Evolutionary conservation across 371 early-diverging fungal genomes (phyloP).

Genomic region (Mucor sp.): DNA sequence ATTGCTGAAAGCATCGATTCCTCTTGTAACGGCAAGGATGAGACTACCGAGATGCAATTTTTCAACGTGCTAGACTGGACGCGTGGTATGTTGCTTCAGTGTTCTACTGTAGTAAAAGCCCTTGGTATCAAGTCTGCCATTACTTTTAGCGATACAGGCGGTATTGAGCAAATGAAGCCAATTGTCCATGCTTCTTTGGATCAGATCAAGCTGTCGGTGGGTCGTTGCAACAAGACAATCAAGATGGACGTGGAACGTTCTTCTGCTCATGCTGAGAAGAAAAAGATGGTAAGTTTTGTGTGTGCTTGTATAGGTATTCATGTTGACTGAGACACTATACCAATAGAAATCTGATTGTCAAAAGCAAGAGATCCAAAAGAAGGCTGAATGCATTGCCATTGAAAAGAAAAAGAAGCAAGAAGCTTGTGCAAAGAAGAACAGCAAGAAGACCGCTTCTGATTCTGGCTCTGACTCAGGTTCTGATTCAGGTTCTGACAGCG

Average conservation of each 20-base stretch:
- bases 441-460: slow-evolving; percentile 7
- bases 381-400: slow-evolving; percentile 3
- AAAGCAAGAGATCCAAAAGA: slow-evolving; percentile 20
- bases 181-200: slow-evolving; percentile 21
- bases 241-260: slow-evolving; percentile 24
- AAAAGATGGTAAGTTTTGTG: slow-evolving; percentile 18
- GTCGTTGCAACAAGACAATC: slow-evolving; percentile 24
- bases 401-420: slow-evolving; percentile 15
- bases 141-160: slow-evolving; percentile 24
- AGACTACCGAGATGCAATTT: slow-evolving; percentile 15
- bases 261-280: slow-evolving; percentile 19
- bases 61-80: slow-evolving; percentile 32
- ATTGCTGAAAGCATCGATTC: slow-evolving; percentile 21
- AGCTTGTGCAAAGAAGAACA: slow-evolving; percentile 2
- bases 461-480: slow-evolving; percentile 6
- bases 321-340: not conserved
- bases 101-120: slow-evolving; percentile 24
- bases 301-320: no score
- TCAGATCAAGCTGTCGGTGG: slow-evolving; percentile 24
- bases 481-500: not conserved
- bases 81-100: slow-evolving; percentile 30
- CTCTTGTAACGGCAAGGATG: slow-evolving; percentile 4
- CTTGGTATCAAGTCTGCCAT: slow-evolving; percentile 28
- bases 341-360: slow-evolving; percentile 19
- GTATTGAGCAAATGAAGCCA: slow-evolving; percentile 29